Conservation (phyloP, 176 grass and related monocot species). For the Melocanna baccifera region DNA sequence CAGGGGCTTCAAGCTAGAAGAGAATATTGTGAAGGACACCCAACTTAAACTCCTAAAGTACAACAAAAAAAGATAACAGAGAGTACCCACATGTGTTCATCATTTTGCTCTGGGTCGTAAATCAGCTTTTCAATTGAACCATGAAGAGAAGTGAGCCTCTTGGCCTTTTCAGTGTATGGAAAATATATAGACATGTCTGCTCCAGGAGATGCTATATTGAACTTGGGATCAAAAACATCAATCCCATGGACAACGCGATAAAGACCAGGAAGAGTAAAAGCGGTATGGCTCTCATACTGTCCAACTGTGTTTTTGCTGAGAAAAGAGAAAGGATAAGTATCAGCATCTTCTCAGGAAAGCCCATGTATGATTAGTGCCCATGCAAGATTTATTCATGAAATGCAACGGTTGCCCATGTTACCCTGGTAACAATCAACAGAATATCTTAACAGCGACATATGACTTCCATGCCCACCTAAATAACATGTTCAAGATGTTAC, state of each 20-base stretch:
- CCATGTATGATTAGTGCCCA: background rate
- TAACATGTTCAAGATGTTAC: background rate
- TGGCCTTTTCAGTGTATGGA: constrained; percentile 65
- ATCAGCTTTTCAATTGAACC: constrained; percentile 75
- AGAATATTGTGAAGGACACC: background rate
- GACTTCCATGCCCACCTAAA: background rate
- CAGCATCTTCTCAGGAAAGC: background rate
- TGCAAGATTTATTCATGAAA: constrained; percentile 25
- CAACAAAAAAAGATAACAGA: background rate
- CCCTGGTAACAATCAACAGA: background rate
- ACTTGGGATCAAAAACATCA: constrained; percentile 98
- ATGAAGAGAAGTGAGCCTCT: constrained; percentile 84
- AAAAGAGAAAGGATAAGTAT: constrained; percentile 17
- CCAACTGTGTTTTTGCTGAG: constrained; percentile 94
- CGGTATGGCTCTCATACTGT: constrained; percentile 89
- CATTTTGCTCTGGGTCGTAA: constrained; percentile 78
- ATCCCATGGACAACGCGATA: constrained; percentile 91
- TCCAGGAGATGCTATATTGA: constrained; percentile 94
- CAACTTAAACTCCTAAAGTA: background rate
- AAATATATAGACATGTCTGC: constrained; percentile 96
- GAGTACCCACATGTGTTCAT: constrained; percentile 80
- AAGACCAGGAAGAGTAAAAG: constrained; percentile 79
- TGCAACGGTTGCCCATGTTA: background rate
- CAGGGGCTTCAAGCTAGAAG: background rate
- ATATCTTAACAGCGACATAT: background rate